Evolutionary conservation across 768 basidiomycete species (phyloP), one percentile per base, ranked within the genome.

Genomic region (Termitomyces sp.): DNA sequence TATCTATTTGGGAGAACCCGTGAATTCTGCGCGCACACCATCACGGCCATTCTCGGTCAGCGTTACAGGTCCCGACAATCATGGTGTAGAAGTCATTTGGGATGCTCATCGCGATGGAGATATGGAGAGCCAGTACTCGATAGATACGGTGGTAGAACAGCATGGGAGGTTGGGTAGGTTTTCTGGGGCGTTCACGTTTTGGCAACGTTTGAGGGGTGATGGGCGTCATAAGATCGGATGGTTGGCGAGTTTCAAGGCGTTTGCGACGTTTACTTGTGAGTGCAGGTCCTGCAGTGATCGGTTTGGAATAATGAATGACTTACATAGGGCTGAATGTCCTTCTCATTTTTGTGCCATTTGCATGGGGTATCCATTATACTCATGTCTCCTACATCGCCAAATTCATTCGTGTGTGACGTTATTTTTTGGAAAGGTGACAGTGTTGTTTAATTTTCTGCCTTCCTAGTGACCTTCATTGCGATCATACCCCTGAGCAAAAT

Each of bases 401-500:
- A 60, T 72, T 58, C 70, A 52, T 61, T 20, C 31, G 50, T 57
- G 49, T 9, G 40, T 39, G 20, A 53, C 22, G 7, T 5, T 18
- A 10, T 7, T 35, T 33, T 39, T 11, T 25, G 10, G 31, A 5
- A 3, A 42, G 12, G 20, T 13, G n/a, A 12, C 3, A 5, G 7
- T n/a, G 20, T 33, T n/a, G 18, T 13, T 31, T 23, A 36, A 7
- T 20, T 29, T 50, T 5, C 38, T 57, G 25, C 47, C 48, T 38
- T 22, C n/a, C 13, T 45, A 81, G 77, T 80, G 10, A 77, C 69
- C 52, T 77, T 81, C 62, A 52, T 80, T 43, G 65, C 79, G 9
- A 76, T 82, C 40, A 73, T 83, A 16, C 76, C 81, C 2, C 70
- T 83, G 22, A 77, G 76, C 53, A 74, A 73, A 20, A 64, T 81